phyloP scores from a whole-genome alignment of 352 stramenopile species.

The Phytophthora kernoviae region DNA sequence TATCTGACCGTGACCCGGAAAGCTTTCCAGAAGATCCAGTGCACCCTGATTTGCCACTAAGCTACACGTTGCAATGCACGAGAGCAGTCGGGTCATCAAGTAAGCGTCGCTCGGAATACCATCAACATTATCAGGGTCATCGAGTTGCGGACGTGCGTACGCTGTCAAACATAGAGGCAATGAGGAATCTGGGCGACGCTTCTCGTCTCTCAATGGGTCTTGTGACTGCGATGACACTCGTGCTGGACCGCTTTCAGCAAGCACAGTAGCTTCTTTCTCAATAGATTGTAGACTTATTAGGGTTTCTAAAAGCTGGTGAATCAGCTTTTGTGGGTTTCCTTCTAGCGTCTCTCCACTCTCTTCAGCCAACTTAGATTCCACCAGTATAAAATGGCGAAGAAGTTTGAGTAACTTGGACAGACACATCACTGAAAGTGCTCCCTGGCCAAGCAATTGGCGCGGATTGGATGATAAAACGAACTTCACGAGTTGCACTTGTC shows the following conservation, averaged over 20 bases:
- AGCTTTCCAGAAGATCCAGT: constrained; percentile 44
- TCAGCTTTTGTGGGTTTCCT: constrained; percentile 34
- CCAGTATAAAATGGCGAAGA: constrained; percentile 69
- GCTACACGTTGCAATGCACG: constrained; percentile 48
- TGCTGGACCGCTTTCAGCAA: not conserved
- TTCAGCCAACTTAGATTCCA: constrained; percentile 44
- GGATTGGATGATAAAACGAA: constrained; percentile 55
- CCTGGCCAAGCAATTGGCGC: constrained; percentile 39
- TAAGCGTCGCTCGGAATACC: constrained; percentile 56
- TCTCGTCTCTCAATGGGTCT: constrained; percentile 4
- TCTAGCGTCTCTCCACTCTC: constrained; percentile 29
- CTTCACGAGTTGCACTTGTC: constrained; percentile 51
- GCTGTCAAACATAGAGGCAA: constrained; percentile 32
- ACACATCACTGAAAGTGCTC: constrained; percentile 65
- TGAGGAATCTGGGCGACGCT: constrained; percentile 9
- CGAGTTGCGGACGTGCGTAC: constrained; percentile 44
- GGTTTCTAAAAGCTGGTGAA: constrained; percentile 49
- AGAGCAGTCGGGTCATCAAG: constrained; percentile 59
- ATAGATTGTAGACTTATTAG: constrained; percentile 39
- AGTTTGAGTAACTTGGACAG: constrained; percentile 75
- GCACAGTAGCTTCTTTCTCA: constrained; percentile 15
- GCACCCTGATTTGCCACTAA: constrained; percentile 37
- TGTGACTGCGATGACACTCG: constrained; percentile 5
- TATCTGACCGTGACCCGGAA: constrained; percentile 41
- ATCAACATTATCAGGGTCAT: constrained; percentile 54